Conservation (phyloP, 495 filamentous ascomycete genomes). For the Endocarpon pusillum region DNA sequence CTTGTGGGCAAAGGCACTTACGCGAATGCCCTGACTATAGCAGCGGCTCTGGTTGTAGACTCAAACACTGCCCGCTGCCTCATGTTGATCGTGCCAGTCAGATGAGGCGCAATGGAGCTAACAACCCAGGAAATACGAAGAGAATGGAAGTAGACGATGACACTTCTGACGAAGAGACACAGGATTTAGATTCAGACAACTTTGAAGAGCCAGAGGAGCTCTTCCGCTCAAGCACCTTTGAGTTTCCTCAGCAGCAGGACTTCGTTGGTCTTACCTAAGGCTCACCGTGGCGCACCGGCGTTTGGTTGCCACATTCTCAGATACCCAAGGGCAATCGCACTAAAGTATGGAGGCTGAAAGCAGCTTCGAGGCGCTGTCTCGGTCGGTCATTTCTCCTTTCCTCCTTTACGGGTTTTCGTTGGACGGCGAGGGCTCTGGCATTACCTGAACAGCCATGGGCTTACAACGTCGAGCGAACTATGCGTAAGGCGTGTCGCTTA, state of each 20-base stretch:
- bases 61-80: slow-evolving; percentile 64
- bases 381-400: no score
- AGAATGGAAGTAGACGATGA: slow-evolving; percentile 41
- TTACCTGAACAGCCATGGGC: no score
- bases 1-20: slow-evolving; percentile 69
- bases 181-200: slow-evolving; percentile 76
- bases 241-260: slow-evolving; percentile 49
- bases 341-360: no score
- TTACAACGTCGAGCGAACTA: no score
- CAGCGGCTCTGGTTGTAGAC: slow-evolving; percentile 72
- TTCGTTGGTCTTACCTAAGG: slow-evolving; percentile 41
- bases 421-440: no score
- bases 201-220: slow-evolving; percentile 43
- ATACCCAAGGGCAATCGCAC: no score
- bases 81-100: slow-evolving; percentile 76
- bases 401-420: no score
- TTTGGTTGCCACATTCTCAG: neutral
- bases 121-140: slow-evolving; percentile 14
- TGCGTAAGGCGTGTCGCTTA: no score
- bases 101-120: slow-evolving; percentile 41
- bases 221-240: slow-evolving; percentile 28
- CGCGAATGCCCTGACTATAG: slow-evolving; percentile 89
- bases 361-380: no score
- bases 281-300: no score
- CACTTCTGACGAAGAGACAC: slow-evolving; percentile 71